phyloP scores from a whole-genome alignment of 306 rosid species.

The Vigna unguiculata region DNA sequence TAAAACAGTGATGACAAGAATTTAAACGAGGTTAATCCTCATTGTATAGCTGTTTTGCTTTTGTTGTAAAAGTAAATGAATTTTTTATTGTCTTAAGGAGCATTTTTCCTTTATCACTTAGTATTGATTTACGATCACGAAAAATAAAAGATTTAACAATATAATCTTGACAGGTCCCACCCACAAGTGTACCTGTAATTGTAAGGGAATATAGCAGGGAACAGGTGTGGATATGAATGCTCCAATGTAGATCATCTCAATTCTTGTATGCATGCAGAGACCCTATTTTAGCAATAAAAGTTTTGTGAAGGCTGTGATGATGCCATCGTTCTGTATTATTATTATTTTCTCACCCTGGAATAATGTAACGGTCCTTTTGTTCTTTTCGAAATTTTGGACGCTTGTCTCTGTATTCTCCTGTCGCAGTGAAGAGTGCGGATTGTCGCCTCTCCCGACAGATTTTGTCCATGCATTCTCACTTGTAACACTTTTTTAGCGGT shows the following conservation, averaged over 20 bases:
- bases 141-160: conserved; percentile 24
- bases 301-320: conserved; percentile 46
- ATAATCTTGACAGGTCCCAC: conserved; percentile 57
- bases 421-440: conserved; percentile 60
- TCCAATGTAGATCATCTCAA: conserved; percentile 35
- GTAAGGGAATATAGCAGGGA: conserved; percentile 68
- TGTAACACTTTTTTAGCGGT: conserved; percentile 13
- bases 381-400: conserved; percentile 35
- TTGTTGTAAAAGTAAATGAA: background rate
- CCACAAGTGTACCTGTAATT: conserved; percentile 72
- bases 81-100: background rate
- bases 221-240: conserved; percentile 57
- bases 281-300: conserved; percentile 9
- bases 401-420: conserved; percentile 40
- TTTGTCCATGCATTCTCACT: conserved; percentile 38
- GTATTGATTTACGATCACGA: background rate
- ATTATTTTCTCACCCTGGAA: conserved; percentile 45
- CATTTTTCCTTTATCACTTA: background rate
- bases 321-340: conserved; percentile 43
- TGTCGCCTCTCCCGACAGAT: conserved; percentile 65
- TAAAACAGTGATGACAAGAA: conserved; percentile 4
- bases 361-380: conserved; percentile 47
- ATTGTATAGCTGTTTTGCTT: background rate
- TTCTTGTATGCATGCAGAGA: conserved; percentile 45
- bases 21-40: background rate